These are phyloP conservation scores for Saccharomyces hybrid DNA, from an alignment of 1,139 yeast genomes.

Conservation along the genomic window DNA sequence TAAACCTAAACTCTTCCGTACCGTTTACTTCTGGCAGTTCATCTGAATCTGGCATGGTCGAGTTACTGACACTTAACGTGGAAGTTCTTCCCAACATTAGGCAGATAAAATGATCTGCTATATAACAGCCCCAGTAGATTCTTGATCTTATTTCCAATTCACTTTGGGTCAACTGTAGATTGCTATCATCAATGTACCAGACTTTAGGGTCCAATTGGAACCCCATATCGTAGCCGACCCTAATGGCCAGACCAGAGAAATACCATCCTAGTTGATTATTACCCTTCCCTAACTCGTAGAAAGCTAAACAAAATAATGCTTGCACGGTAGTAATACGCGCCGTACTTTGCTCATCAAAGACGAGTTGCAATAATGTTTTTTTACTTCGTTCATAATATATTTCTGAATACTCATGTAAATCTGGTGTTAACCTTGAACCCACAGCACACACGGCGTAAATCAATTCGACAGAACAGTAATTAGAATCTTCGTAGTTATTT, in stretches of 20 bases:
- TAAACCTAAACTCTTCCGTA: slow-evolving; percentile 40
- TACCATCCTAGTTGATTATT: slow-evolving; percentile 55
- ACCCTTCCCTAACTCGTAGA: slow-evolving; percentile 55
- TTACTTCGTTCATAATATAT: slow-evolving; percentile 46
- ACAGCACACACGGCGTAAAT: slow-evolving; percentile 52
- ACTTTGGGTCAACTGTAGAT: slow-evolving; percentile 25
- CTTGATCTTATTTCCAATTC: slow-evolving; percentile 52
- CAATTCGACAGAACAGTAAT: slow-evolving; percentile 47
- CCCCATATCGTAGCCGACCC: slow-evolving; percentile 61
- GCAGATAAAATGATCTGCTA: slow-evolving; percentile 59
- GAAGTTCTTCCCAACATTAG: slow-evolving; percentile 54
- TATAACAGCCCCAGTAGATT: slow-evolving; percentile 61
- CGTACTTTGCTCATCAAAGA: slow-evolving; percentile 32
- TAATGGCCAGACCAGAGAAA: slow-evolving; percentile 54
- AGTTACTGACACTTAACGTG: slow-evolving; percentile 47
- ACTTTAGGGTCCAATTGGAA: slow-evolving; percentile 56
- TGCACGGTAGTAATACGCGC: slow-evolving; percentile 37
- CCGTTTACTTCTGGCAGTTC: slow-evolving; percentile 55
- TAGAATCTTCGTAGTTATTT: slow-evolving; percentile 29
- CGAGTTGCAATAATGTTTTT: slow-evolving; percentile 35
- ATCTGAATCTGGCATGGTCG: slow-evolving; percentile 54
- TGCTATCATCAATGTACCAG: slow-evolving; percentile 36
- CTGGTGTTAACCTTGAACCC: slow-evolving; percentile 45
- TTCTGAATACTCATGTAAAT: slow-evolving; percentile 37
- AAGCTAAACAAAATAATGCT: slow-evolving; percentile 45